Evolutionary conservation across 2,329 filamentous ascomycete species (phyloP), one percentile per base, ranked within the genome.

Genomic region (Colletotrichum cereale): DNA sequence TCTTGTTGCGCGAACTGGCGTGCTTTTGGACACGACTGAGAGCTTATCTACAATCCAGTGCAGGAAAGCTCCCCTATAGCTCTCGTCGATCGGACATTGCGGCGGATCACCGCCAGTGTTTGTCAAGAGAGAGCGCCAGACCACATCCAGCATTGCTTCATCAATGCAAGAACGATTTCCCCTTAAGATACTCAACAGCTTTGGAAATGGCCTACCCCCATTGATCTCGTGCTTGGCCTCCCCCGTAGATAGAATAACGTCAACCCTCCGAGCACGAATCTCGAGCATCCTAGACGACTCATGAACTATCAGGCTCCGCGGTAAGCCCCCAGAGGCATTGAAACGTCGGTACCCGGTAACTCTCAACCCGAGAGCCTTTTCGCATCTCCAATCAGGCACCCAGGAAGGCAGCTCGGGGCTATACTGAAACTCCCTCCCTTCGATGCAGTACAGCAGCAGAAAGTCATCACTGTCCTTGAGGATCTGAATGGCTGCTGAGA

Each of bases 311-410:
- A 56, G 7, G 14, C 14, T 24, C 21, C 53, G 31, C 12, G 58
- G 11, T n/a, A 47, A 10, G 18, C 58, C 29, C 29, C 42, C 44
- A 18, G 58, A 29, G 8, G 44, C 42, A 24, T 50, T 26, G 42
- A 50, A 62, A 5, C 42, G 44, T 11, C 31, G 42, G 26, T 64
- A 56, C 3, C 62, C 50, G 14, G 36, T 56, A 26, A 64, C 36
- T 16, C 62, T 26, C 16, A 64, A 18, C 18, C 62, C 50, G 12
- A 53, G 24, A 10, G 52, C 14, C 18, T 64, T 40, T 18, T 52
- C 62, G 38, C 62, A 56, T 11, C 61, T 34, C 44, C 61, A 63
- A 11, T 63, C 61, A 18, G 61, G 48, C 12, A 63, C 47, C 31
- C 61, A 62, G 18, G 60, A 62, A 1, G 60, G 60, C 29, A 62